phyloP scores from a whole-genome alignment of 2,329 filamentous ascomycete species.

The Phyllosticta paracitricarpa region DNA sequence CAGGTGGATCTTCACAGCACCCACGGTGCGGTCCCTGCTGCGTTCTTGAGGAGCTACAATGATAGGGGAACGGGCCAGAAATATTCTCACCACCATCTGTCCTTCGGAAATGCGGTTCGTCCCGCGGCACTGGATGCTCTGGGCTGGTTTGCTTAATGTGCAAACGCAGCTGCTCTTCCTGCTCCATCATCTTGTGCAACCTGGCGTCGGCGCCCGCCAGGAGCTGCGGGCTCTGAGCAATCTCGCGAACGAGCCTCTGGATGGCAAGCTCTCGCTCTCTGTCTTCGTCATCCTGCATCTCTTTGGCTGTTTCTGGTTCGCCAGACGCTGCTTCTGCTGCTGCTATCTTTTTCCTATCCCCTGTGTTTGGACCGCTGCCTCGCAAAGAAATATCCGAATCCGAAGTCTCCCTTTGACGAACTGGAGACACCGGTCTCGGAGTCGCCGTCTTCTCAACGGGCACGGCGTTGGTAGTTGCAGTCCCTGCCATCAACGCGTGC shows the following conservation, averaged over 20 bases:
- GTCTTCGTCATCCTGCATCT: slow-evolving; percentile 13
- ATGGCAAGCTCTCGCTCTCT: slow-evolving; percentile 7
- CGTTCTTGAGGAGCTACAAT: slow-evolving; percentile 1
- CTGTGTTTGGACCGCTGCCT: slow-evolving; percentile 22
- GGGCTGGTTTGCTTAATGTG: slow-evolving; percentile 2
- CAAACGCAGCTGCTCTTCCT: slow-evolving; percentile 4
- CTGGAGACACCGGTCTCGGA: not conserved
- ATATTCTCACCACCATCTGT: not conserved
- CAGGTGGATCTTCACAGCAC: slow-evolving; percentile 1
- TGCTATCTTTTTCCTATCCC: slow-evolving; percentile 9
- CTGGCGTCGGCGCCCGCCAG: not conserved
- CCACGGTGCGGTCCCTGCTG: slow-evolving; percentile 6
- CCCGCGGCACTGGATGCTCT: slow-evolving; percentile 2
- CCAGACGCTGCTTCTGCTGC: not conserved
- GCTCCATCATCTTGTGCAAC: not conserved
- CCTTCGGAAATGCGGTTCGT: slow-evolving; percentile 7
- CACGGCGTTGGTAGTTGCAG: slow-evolving; percentile 14
- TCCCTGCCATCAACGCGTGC: slow-evolving; percentile 11
- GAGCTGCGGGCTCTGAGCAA: not conserved
- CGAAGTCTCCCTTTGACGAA: slow-evolving; percentile 10
- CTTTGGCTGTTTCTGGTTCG: not conserved
- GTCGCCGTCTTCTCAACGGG: slow-evolving; percentile 3
- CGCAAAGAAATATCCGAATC: slow-evolving; percentile 23
- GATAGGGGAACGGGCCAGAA: slow-evolving; percentile 7
- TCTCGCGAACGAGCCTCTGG: slow-evolving; percentile 2